Evolutionary conservation across 345 rosid species (phyloP).

Genomic region (Citrus reticulata): DNA sequence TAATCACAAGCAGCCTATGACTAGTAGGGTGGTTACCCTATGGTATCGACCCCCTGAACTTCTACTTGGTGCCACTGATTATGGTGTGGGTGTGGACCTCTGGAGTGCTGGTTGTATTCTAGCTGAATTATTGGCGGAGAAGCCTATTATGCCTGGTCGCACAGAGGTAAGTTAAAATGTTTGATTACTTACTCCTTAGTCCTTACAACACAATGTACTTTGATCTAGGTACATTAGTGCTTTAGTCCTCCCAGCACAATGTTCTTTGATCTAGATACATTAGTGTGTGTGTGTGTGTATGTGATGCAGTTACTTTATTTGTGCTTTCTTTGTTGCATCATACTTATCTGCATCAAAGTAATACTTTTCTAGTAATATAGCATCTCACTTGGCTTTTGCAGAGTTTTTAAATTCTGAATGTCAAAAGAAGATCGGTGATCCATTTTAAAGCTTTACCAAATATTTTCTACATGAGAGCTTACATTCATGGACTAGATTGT

Average conservation of each 20-base stretch:
- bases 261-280: constrained; percentile 1
- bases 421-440: neutral
- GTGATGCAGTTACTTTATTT: neutral
- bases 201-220: neutral
- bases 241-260: neutral
- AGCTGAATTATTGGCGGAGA: constrained; percentile 72
- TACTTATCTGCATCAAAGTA: neutral
- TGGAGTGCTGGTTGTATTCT: constrained; percentile 92
- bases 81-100: constrained; percentile 70
- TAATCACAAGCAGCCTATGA: constrained; percentile 79
- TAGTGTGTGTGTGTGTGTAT: neutral
- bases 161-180: constrained; percentile 50
- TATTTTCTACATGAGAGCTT: neutral
- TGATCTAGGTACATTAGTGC: neutral
- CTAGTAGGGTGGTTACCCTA: constrained; percentile 77
- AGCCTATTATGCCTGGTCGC: constrained; percentile 85
- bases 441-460: neutral
- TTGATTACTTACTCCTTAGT: neutral
- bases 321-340: neutral
- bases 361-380: neutral
- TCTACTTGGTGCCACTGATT: constrained; percentile 87
- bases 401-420: neutral
- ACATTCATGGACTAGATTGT: neutral
- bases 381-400: neutral
- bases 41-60: constrained; percentile 93